phyloP scores from a whole-genome alignment of 2,329 filamentous ascomycete species.

The Fusarium austroafricanum region DNA sequence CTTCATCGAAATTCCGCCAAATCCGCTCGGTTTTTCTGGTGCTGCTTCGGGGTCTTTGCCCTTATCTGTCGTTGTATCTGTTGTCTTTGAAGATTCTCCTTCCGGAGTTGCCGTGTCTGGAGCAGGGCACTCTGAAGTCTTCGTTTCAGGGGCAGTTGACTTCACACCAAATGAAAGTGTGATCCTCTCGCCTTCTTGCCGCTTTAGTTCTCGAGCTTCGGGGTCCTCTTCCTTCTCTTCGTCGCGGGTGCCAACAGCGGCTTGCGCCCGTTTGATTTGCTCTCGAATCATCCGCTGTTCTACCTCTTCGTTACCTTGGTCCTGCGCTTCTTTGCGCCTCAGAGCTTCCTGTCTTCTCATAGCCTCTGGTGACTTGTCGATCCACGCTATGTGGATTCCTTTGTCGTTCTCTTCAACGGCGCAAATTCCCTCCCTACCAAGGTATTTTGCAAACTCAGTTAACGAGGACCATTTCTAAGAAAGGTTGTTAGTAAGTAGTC shows the following conservation, averaged over 20 bases:
- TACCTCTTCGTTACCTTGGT: slow-evolving; percentile 89
- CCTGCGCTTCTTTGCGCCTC: slow-evolving; percentile 83
- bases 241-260: slow-evolving; percentile 56
- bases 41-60: slow-evolving; percentile 28
- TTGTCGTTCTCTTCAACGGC: slow-evolving; percentile 90
- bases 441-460: slow-evolving; percentile 88
- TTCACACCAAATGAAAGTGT: slow-evolving; percentile 74
- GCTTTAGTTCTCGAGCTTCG: slow-evolving; percentile 62
- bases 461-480: slow-evolving; percentile 56
- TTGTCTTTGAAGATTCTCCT: slow-evolving; percentile 11
- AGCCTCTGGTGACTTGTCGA: slow-evolving; percentile 91
- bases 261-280: slow-evolving; percentile 82
- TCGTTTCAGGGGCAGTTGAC: slow-evolving; percentile 36
- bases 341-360: slow-evolving; percentile 83
- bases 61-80: slow-evolving; percentile 14
- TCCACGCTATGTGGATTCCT: slow-evolving; percentile 87
- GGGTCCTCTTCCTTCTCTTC: slow-evolving; percentile 56
- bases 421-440: slow-evolving; percentile 88
- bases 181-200: slow-evolving; percentile 80
- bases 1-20: slow-evolving; percentile 70
- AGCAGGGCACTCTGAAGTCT: slow-evolving; percentile 35
- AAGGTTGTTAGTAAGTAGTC: too few species aligned
- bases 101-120: slow-evolving; percentile 17
- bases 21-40: slow-evolving; percentile 49
- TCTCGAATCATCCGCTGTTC: slow-evolving; percentile 85